Evolutionary conservation across 495 filamentous ascomycete species (phyloP), one percentile per base, ranked within the genome.

Genomic region (Rostrohypoxylon terebratum): DNA sequence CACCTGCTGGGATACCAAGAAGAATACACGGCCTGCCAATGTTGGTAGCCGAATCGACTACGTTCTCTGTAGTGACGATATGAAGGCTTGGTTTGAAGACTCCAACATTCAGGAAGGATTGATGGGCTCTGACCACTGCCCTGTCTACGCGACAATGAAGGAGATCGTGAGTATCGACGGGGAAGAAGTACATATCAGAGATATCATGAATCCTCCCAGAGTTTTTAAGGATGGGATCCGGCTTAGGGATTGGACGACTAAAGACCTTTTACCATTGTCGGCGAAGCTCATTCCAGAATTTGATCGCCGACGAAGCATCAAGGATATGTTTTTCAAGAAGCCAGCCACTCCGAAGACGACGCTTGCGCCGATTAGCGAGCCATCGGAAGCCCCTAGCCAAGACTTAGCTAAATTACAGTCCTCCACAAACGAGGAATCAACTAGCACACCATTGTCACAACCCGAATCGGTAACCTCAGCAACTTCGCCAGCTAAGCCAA

Each of bases 41-140:
- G 94, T 89, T 76, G 96, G 96, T 1, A 90, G 92, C 36, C 84
- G 96, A 33, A 98, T 99, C 61, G 96, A 99, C 76, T 98, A 97
- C 79, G 89, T 99, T 31, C 85, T 98, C 6, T 95, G 93, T 77
- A 94, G 88, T 67, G 81, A 90, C 44, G 86, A 87, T 36, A 95
- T 97, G 89, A 91, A 90, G 69, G 80, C 86, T 62, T 98, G 94
- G 94, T 92, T 97, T 76, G 82, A 78, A 28, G 91, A 93, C 61
- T 88, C 93, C n/a, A 93, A 98, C 73, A 98, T 98, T 33, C 96
- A 98, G 76, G 94, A 98, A 79, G 96, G 95, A 3, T 82, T 99
- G 8, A 89, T 97, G 86, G 96, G 96, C 10, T 99, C 96, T 0
- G 96, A 99, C 75, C 96, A 99, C 78, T 99, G 96, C 72, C 96